A percentile compares a stretch with the other conserved stretches of the same genome.
These are phyloP conservation scores for Pseudopithomyces chartarum DNA, from an alignment of 2,329 filamentous ascomycete species.

Conservation along the genomic window DNA sequence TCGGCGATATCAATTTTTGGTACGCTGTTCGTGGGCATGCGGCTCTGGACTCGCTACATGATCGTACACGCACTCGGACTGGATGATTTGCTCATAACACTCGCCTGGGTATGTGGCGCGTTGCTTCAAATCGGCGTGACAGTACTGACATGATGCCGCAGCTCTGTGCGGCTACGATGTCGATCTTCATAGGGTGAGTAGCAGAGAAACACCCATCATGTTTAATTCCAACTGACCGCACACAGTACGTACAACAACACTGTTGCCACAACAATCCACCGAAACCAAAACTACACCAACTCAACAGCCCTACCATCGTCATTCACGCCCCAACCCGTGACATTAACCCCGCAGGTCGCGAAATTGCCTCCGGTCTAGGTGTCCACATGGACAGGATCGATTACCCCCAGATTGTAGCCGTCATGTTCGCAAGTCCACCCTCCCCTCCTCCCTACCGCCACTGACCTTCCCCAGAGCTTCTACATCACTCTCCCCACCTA, in stretches of 20 bases:
- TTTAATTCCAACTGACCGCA: neutral
- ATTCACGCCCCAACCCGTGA: no score
- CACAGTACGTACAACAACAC: neutral
- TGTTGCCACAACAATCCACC: no score
- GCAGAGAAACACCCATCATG: conserved; percentile 6
- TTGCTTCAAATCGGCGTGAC: neutral
- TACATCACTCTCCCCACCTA: conserved; percentile 14
- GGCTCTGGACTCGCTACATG: conserved; percentile 16
- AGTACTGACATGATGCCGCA: neutral
- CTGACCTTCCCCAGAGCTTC: neutral
- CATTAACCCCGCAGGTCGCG: no score
- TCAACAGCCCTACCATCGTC: no score
- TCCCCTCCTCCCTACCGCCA: no score
- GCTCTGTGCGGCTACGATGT: conserved; percentile 6
- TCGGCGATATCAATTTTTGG: conserved; percentile 8
- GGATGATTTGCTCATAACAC: conserved; percentile 12
- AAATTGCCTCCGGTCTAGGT: no score
- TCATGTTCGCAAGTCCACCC: neutral
- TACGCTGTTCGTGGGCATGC: conserved; percentile 12
- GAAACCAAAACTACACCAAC: no score
- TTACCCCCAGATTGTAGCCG: neutral
- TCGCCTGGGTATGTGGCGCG: conserved; percentile 14
- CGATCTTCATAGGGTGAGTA: conserved; percentile 11
- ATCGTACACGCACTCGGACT: conserved; percentile 13
- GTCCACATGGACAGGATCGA: no score